Evolutionary conservation across 495 filamentous ascomycete genomes (phyloP), one percentile per base, ranked within the genome.

Genomic region (Amniculicola lignicola): DNA sequence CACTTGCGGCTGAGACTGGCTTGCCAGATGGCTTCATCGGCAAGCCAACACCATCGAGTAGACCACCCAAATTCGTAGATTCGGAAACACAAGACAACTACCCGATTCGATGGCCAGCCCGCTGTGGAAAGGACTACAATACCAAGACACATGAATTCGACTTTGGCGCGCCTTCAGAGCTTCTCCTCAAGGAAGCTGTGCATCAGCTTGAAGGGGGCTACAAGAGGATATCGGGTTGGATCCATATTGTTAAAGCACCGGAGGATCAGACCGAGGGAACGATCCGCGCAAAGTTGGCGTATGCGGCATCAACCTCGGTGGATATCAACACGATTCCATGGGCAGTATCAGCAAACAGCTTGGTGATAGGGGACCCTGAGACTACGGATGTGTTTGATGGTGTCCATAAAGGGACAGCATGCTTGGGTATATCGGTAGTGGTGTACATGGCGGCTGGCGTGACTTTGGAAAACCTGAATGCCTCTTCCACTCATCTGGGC

Each of bases 121-220:
- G 36, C 31, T 61, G 58, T 23, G 51, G 45, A 3, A 55, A 55
- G 38, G 45, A 61, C 38, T 61, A 61, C 44, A 55, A 61, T 21
- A 38, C 25, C 2, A 51, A 51, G 12, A 61, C 15, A 10, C 43
- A 49, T 15, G 44, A 44, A 11, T 51, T 51, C 27, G 19, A 25
- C 38, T 51, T 25, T 27, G 58, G 45, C 37, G 10, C 44, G 11
- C 37, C 45, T 1, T 24, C 51, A 11, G 58, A 61, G 9, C 38
- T 61, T 9, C 18, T 25, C 24, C 33, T 61, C 24, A 12, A 51
- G 10, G 58, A 61, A 24, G 27, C 15, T 19, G 31, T 61, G 5
- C 43, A 56, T 36, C 58, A 51, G 25, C 29, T 61, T 14, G 51
- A 61, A 22, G 46, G 45, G 4, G 23, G 43, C 5, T 56, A 37